Conservation (phyloP, 257 asterid species). For the Solanum piurae region DNA sequence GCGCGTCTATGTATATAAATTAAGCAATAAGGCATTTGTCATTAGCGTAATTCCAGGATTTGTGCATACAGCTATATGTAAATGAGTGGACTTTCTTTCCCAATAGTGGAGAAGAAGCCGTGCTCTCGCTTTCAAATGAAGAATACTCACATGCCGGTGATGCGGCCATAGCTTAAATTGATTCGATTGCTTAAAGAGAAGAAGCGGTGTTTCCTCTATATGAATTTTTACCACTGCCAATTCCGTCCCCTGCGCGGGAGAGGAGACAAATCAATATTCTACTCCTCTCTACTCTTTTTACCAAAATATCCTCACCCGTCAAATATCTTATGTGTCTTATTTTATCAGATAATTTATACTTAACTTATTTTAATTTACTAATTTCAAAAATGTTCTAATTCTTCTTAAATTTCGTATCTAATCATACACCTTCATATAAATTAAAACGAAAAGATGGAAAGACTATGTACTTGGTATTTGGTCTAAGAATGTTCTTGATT, state of each 20-base stretch:
- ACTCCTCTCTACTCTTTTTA: no score
- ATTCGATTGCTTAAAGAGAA: neutral
- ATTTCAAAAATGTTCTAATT: no score
- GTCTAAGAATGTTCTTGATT: neutral
- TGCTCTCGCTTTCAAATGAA: slow-evolving; percentile 4
- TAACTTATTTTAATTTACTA: no score
- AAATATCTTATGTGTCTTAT: neutral
- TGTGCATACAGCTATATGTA: neutral
- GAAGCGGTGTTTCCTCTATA: slow-evolving; percentile 2
- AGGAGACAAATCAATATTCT: neutral
- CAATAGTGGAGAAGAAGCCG: neutral
- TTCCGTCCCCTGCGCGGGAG: neutral
- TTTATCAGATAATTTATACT: no score
- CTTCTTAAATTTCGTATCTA: no score
- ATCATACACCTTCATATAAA: no score
- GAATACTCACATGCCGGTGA: neutral
- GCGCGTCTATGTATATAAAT: neutral
- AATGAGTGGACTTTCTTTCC: neutral
- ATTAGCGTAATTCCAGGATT: neutral
- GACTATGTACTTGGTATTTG: neutral
- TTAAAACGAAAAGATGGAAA: neutral
- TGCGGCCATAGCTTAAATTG: neutral
- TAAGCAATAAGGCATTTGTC: neutral
- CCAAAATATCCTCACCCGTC: neutral
- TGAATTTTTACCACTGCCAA: neutral